These are phyloP conservation scores for Dactylellina leptospora DNA, from an alignment of 2,329 filamentous ascomycete species.

Conservation along the genomic window DNA sequence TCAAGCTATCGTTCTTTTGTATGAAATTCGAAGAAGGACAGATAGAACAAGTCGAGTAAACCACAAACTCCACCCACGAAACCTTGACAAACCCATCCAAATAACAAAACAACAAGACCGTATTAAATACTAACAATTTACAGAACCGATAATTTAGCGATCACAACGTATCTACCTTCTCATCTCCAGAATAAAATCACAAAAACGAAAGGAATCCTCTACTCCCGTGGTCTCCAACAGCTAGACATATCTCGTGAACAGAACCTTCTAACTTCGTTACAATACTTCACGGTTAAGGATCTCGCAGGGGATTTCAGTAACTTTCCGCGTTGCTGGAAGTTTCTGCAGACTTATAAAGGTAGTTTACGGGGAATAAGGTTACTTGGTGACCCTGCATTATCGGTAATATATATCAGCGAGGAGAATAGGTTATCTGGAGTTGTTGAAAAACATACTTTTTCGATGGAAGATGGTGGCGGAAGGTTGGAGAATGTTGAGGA, in stretches of 20 bases:
- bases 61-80: neutral
- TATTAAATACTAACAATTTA: neutral
- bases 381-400: too few species aligned
- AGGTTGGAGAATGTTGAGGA: neutral
- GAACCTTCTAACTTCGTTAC: neutral
- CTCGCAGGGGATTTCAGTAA: neutral
- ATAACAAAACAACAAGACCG: neutral
- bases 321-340: neutral
- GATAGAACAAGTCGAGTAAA: neutral
- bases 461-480: neutral
- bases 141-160: neutral
- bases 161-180: neutral
- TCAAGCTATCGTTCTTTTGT: neutral
- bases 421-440: neutral
- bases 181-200: neutral
- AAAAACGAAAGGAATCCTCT: neutral
- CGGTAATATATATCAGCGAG: too few species aligned
- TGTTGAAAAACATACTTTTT: neutral
- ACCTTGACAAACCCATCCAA: neutral
- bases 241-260: slow-evolving; percentile 1
- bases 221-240: neutral
- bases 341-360: neutral
- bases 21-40: slow-evolving; percentile 3
- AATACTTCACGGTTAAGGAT: neutral
- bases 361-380: too few species aligned